These are phyloP conservation scores for Mycena crocata DNA, from an alignment of 768 basidiomycete species.

Conservation along the genomic window DNA sequence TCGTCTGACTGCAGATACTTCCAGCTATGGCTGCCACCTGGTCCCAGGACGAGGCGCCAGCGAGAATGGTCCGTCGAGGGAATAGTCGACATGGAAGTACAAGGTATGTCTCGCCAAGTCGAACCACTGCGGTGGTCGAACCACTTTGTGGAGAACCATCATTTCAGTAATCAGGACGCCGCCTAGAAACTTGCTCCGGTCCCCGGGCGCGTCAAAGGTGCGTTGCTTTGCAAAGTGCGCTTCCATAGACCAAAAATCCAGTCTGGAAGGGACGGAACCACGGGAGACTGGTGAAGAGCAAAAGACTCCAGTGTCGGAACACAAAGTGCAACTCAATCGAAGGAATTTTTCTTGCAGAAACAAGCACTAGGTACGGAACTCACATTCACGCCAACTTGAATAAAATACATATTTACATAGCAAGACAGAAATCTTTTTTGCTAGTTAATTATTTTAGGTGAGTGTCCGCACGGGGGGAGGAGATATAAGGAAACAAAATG, in stretches of 20 bases:
- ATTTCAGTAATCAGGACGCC: too few species aligned
- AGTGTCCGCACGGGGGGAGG: not conserved
- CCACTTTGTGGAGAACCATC: too few species aligned
- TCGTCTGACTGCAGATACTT: conserved; percentile 77
- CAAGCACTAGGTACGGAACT: too few species aligned
- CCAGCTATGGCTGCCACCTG: conserved; percentile 88
- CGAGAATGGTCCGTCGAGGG: conserved; percentile 83
- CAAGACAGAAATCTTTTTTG: conserved; percentile 3
- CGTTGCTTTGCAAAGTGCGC: too few species aligned
- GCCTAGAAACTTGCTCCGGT: too few species aligned
- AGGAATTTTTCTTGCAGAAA: too few species aligned
- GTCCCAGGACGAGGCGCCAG: conserved; percentile 81
- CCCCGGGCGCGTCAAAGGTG: too few species aligned
- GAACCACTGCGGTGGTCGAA: not conserved
- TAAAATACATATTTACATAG: not conserved
- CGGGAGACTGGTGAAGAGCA: too few species aligned
- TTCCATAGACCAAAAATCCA: too few species aligned
- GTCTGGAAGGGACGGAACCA: too few species aligned
- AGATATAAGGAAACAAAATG: not conserved
- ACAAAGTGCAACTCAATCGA: too few species aligned
- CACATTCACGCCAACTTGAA: not conserved
- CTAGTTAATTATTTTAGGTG: conserved; percentile 13
- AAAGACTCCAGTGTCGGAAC: too few species aligned
- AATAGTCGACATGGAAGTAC: conserved; percentile 24
- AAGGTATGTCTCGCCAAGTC: not conserved